phyloP scores from a whole-genome alignment of 2,329 filamentous ascomycete species.

The Diaporthe sp. region DNA sequence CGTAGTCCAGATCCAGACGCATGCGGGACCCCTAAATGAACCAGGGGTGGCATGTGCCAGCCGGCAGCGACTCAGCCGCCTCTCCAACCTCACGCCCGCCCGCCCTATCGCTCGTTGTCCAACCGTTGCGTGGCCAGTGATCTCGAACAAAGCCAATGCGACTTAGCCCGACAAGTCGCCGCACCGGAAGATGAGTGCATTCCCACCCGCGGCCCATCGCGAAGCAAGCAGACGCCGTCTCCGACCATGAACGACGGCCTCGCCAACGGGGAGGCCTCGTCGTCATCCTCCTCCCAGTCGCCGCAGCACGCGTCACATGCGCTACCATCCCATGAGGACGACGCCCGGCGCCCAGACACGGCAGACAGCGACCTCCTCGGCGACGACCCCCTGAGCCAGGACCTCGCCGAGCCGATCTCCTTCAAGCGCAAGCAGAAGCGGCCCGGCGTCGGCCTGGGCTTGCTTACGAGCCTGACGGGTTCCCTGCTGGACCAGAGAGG shows the following conservation, averaged over 20 bases:
- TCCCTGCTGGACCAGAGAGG: conserved; percentile 30
- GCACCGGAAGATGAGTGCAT: conserved; percentile 38
- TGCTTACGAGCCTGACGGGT: conserved; percentile 64
- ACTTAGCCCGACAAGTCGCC: conserved; percentile 22
- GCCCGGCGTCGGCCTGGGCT: conserved; percentile 56
- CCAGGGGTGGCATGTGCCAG: conserved; percentile 11
- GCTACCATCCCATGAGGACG: conserved; percentile 59
- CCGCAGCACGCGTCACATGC: conserved; percentile 48
- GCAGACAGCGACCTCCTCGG: conserved; percentile 58
- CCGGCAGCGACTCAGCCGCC: conserved; percentile 20
- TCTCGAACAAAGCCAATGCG: neutral
- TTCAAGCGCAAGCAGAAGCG: conserved; percentile 79
- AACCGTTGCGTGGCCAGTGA: neutral
- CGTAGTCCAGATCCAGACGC: neutral
- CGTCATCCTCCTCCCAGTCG: conserved; percentile 46
- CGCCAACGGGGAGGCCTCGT: conserved; percentile 48
- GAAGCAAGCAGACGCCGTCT: conserved; percentile 32
- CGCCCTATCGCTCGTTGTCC: neutral
- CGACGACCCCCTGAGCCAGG: conserved; percentile 68
- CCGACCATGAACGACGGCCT: conserved; percentile 42
- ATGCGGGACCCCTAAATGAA: conserved; percentile 1
- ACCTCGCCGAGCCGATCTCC: conserved; percentile 68
- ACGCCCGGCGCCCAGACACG: conserved; percentile 53
- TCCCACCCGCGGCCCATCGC: conserved; percentile 31
- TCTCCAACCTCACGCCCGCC: neutral